Evolutionary conservation across 108 stramenopile species (phyloP), one percentile per base, ranked within the genome.

Genomic region (Fragilaria crotonensis): DNA sequence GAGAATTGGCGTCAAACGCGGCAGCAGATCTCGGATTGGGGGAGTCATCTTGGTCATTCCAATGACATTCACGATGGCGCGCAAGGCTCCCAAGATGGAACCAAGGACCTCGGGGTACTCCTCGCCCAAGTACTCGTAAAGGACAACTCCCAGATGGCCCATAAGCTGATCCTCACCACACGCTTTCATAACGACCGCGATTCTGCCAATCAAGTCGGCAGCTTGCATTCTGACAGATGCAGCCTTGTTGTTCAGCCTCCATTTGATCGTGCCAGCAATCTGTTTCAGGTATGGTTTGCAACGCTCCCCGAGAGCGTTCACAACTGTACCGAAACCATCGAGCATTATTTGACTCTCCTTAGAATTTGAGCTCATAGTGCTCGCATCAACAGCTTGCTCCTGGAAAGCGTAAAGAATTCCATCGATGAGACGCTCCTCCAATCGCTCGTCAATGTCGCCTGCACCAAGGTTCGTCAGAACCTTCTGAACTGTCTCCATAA

Each of bases 11-110:
- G 98, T 99, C 26, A 99, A 73, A 30, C 98, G 83, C 4, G 98
- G 97, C 36, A 99, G 76, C 19, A 99, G 72, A 59, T 99, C 98
- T 51, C 87, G 76, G 54, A 98, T 95, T 0, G 97, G 97, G 54
- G 97, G 98, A 30, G 91, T 94, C 95, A 99, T 96, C 59, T 95
- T 94, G 1, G 90, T 92, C 97, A 98, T 98, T 27, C 98, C 97
- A 66, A 99, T 96, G 30, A 97, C 96, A 66, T 89, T 97, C 30
- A 98, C 98, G 55, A 99, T 96, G 5, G 95, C 92, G 49, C 92
- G 82, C 27, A 99, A 81, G 0, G 94, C 99, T 22, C 90, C 75
- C 61, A 99, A 76, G 54, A 98, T 98, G 45, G 91, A 94, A 17
- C 97, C 97, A 25, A 99, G 72, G 55, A 96, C 96, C 63, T 96